phyloP scores from a whole-genome alignment of 2,329 filamentous ascomycete genomes.

The Amauroascus niger region DNA sequence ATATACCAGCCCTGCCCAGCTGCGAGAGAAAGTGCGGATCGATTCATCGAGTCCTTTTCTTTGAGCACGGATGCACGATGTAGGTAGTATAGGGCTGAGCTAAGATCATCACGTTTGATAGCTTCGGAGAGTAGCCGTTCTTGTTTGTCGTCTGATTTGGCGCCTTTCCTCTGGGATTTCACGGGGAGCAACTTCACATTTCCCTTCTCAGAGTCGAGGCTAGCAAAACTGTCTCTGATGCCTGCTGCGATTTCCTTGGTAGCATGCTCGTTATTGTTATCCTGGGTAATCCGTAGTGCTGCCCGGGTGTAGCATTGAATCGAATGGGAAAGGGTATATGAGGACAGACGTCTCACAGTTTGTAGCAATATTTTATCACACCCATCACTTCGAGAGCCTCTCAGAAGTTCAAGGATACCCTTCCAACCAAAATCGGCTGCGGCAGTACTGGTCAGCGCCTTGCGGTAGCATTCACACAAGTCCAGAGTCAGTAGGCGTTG shows the following conservation, averaged over 20 bases:
- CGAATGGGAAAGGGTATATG: neutral
- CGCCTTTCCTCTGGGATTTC: too few relatives aligned
- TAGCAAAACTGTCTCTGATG: too few relatives aligned
- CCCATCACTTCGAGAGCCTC: neutral
- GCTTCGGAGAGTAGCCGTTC: slow-evolving; percentile 2
- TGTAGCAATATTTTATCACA: neutral
- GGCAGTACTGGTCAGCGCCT: neutral
- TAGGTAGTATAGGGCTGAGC: neutral
- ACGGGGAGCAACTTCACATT: too few relatives aligned
- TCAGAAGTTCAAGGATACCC: slow-evolving; percentile 4
- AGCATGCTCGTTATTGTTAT: too few relatives aligned
- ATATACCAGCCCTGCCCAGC: slow-evolving; percentile 10
- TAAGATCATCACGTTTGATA: slow-evolving; percentile 1
- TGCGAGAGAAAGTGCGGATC: slow-evolving; percentile 9
- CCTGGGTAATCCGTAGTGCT: neutral
- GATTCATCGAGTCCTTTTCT: neutral
- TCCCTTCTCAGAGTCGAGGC: neutral
- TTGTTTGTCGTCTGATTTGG: too few relatives aligned
- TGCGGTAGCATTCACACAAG: slow-evolving; percentile 13
- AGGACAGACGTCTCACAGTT: neutral
- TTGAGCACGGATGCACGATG: neutral
- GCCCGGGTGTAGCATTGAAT: slow-evolving; percentile 6
- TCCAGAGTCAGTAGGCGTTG: slow-evolving; percentile 2
- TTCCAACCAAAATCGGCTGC: slow-evolving; percentile 4
- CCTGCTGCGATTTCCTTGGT: too few relatives aligned